Conservation (phyloP, 2,329 filamentous ascomycete genomes). For the Penicillium sp. region DNA sequence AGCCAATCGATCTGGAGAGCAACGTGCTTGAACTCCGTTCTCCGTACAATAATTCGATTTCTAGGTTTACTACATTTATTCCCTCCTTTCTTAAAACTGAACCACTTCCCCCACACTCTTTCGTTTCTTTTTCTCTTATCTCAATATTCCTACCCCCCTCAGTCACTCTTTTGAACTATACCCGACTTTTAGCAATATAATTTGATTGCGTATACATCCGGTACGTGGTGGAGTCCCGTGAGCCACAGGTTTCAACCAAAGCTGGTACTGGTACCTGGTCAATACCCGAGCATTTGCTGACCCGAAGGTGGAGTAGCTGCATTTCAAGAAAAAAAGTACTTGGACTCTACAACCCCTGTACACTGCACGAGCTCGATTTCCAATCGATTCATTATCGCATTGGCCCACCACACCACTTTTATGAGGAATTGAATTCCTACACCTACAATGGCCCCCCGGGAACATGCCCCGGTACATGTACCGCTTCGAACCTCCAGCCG, state of each 20-base stretch:
- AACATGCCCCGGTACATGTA: conserved; percentile 12
- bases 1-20: neutral
- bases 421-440: neutral
- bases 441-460: neutral
- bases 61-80: neutral
- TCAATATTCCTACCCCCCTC: neutral
- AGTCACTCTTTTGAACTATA: neutral
- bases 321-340: neutral
- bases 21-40: neutral
- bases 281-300: neutral
- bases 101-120: neutral
- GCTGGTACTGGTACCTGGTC: neutral
- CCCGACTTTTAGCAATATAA: neutral
- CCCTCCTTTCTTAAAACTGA: neutral
- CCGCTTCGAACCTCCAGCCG: conserved; percentile 25
- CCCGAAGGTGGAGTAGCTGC: neutral
- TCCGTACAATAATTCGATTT: neutral
- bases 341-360: neutral
- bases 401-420: neutral
- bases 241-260: neutral
- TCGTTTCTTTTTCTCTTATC: neutral
- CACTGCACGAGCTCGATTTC: neutral
- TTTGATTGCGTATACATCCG: neutral
- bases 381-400: neutral
- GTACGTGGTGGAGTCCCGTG: neutral